Evolutionary conservation across 768 basidiomycete species (phyloP).

Genomic region (Agrocybe pediades): DNA sequence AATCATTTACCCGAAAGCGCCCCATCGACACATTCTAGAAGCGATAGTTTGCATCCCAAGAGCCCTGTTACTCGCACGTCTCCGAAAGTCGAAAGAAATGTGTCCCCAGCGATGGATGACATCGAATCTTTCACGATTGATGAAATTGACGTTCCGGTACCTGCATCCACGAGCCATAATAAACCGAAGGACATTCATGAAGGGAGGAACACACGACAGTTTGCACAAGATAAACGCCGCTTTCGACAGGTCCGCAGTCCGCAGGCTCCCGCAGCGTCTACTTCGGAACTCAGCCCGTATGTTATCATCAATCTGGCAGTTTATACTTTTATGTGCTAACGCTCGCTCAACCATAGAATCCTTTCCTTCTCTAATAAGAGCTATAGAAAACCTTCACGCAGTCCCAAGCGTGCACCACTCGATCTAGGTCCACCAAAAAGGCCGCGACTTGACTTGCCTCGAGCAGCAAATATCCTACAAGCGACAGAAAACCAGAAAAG

Average conservation of each 20-base stretch:
- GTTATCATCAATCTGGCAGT: neutral
- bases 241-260: slow-evolving; percentile 8
- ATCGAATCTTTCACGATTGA: slow-evolving; percentile 25
- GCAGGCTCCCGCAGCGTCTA: slow-evolving; percentile 4
- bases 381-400: neutral
- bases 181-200: slow-evolving; percentile 10
- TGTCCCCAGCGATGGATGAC: slow-evolving; percentile 16
- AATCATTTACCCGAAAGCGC: neutral
- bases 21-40: neutral
- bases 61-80: neutral
- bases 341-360: slow-evolving; percentile 12
- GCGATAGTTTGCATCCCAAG: neutral
- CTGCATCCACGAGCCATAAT: neutral
- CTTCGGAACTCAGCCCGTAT: slow-evolving; percentile 22
- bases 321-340: neutral
- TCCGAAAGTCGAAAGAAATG: slow-evolving; percentile 5
- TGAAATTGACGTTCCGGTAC: slow-evolving; percentile 2
- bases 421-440: slow-evolving; percentile 2
- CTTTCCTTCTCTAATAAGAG: slow-evolving; percentile 17
- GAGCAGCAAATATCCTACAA: slow-evolving; percentile 3
- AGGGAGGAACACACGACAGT: neutral
- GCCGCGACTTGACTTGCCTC: slow-evolving; percentile 19
- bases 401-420: neutral
- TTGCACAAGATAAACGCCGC: slow-evolving; percentile 11
- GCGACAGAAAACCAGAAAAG: slow-evolving; percentile 4